A percentile compares a stretch with the other conserved stretches of the same genome.
Evolutionary conservation across 192 early-diverging fungal genomes (phyloP).

Genomic region (Coemansia sp.): DNA sequence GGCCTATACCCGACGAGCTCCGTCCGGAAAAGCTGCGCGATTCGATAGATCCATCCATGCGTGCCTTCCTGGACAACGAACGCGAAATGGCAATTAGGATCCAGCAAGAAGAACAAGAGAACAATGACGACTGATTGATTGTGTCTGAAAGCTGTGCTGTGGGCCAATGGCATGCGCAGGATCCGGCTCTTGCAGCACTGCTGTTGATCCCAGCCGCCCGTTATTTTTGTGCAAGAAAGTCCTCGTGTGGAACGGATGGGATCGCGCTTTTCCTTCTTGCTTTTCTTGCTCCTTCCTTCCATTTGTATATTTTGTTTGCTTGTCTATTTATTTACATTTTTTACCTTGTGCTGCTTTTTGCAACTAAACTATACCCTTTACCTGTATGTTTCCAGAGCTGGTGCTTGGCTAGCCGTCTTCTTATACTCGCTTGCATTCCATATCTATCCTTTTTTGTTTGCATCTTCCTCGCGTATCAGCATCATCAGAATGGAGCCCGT

Average conservation of each 20-base stretch:
- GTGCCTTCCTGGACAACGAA: slow-evolving; percentile 53
- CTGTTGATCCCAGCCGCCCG: background rate
- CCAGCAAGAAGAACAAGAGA: slow-evolving; percentile 31
- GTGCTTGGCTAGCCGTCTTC: background rate
- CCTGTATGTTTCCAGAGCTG: too few species aligned
- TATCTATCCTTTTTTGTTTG: slow-evolving; percentile 1
- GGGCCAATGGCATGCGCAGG: background rate
- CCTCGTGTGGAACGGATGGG: background rate
- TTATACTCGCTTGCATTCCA: background rate
- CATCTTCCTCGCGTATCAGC: background rate
- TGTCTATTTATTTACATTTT: background rate
- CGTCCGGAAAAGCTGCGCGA: slow-evolving; percentile 36
- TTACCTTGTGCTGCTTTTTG: slow-evolving; percentile 5
- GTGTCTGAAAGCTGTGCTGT: background rate
- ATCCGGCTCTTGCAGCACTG: background rate
- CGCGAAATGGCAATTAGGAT: slow-evolving; percentile 42
- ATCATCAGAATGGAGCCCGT: background rate
- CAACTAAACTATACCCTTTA: too few species aligned
- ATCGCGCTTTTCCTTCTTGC: background rate
- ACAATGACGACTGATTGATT: slow-evolving; percentile 6
- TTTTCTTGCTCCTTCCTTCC: background rate
- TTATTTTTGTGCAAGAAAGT: too few species aligned
- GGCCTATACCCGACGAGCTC: slow-evolving; percentile 35
- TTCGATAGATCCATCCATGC: slow-evolving; percentile 47
- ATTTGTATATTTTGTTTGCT: background rate